A percentile compares a stretch with the other conserved stretches of the same genome.
These are phyloP conservation scores for Anastatica hierochuntica DNA, from an alignment of 345 rosid species.

Conservation along the genomic window DNA sequence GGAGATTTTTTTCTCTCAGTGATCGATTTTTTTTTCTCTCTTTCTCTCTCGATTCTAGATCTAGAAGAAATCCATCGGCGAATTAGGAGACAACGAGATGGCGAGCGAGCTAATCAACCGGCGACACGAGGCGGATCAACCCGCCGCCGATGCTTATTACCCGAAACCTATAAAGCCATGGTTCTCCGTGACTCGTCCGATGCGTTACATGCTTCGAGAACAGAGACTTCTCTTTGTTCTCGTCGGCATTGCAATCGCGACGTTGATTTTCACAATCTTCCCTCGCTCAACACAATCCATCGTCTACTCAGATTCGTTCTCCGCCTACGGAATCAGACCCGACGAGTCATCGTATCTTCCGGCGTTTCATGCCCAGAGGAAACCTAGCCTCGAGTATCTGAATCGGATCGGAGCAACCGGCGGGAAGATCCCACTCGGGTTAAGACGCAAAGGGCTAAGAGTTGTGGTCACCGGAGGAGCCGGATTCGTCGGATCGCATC, in stretches of 20 bases:
- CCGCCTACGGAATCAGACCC: conserved; percentile 21
- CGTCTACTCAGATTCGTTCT: conserved; percentile 9
- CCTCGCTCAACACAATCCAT: conserved; percentile 28
- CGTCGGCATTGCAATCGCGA: conserved; percentile 49
- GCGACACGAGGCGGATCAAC: conserved; percentile 64
- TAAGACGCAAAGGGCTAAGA: conserved; percentile 46
- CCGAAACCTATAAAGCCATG: conserved; percentile 85
- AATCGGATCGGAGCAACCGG: conserved; percentile 24
- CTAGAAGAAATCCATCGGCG: background rate
- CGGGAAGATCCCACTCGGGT: conserved; percentile 49
- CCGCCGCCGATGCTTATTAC: conserved; percentile 49
- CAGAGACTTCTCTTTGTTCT: conserved; percentile 49
- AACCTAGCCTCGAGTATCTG: conserved; percentile 2
- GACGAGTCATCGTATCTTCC: conserved; percentile 12
- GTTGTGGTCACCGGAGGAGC: conserved; percentile 79
- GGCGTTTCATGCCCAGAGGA: conserved; percentile 26
- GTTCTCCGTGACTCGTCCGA: conserved; percentile 48
- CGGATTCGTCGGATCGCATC: conserved; percentile 88
- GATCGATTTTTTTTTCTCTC: background rate
- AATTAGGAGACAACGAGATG: conserved; percentile 25
- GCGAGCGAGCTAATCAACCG: conserved; percentile 77
- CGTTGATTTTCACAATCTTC: conserved; percentile 43
- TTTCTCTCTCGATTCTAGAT: background rate
- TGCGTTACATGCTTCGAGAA: conserved; percentile 38
- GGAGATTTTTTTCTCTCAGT: background rate